These are phyloP conservation scores for Boletus coccyginus DNA, from an alignment of 768 basidiomycete species.

Conservation along the genomic window DNA sequence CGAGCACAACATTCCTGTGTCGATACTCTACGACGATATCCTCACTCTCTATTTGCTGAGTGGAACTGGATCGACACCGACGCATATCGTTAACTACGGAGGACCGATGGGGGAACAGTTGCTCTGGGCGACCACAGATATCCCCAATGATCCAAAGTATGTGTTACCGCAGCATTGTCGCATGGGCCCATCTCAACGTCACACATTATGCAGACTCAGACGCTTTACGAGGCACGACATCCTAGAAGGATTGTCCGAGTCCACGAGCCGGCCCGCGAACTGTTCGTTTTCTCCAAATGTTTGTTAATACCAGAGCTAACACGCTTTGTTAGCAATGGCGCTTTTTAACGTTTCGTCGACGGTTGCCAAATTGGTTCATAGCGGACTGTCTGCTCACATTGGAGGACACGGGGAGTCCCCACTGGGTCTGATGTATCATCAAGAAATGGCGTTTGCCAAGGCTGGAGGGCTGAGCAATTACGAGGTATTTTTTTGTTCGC, in stretches of 20 bases:
- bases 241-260: constrained; percentile 57
- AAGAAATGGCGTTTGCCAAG: constrained; percentile 65
- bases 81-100: constrained; percentile 78
- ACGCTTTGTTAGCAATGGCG: constrained; percentile 46
- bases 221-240: constrained; percentile 64
- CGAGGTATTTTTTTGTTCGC: constrained; percentile 43
- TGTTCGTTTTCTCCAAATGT: constrained; percentile 40
- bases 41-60: constrained; percentile 59
- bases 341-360: constrained; percentile 69
- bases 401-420: constrained; percentile 77
- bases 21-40: constrained; percentile 65
- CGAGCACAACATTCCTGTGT: constrained; percentile 67
- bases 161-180: constrained; percentile 3
- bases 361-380: constrained; percentile 64
- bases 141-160: constrained; percentile 69
- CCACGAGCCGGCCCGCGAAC: constrained; percentile 53
- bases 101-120: constrained; percentile 65
- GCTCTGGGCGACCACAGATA: constrained; percentile 63
- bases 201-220: constrained; percentile 45
- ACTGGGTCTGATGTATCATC: constrained; percentile 72
- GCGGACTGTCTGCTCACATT: constrained; percentile 60
- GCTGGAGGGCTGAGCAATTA: constrained; percentile 68
- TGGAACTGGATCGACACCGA: constrained; percentile 72
- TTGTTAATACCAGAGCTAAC: neutral
- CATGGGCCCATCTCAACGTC: neutral